These are phyloP conservation scores for Ichthyophthirius multifiliis DNA, from an alignment of 169 alveolate genomes.

Conservation along the genomic window DNA sequence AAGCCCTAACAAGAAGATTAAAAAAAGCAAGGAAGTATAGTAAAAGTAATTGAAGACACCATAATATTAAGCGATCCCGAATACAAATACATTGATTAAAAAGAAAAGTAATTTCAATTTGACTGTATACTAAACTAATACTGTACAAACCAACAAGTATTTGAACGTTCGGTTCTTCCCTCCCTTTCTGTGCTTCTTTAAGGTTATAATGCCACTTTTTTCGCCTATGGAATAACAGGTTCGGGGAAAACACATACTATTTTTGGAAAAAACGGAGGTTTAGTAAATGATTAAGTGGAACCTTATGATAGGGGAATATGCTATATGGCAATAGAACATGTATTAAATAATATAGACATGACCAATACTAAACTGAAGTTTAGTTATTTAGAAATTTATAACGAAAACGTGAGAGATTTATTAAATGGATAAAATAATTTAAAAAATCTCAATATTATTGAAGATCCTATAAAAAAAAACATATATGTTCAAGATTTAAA, in stretches of 20 bases:
- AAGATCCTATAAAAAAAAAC: conserved; percentile 68
- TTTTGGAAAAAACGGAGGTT: conserved; percentile 29
- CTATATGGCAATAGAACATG: not conserved
- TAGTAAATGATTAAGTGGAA: not conserved
- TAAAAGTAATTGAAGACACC: not conserved
- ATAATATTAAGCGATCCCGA: conserved; percentile 4
- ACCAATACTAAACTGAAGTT: conserved; percentile 38
- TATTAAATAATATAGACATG: conserved; percentile 9
- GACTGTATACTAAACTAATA: conserved; percentile 40
- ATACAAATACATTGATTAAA: not conserved
- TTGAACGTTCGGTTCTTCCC: conserved; percentile 20
- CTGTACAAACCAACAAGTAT: conserved; percentile 27
- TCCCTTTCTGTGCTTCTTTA: conserved; percentile 3
- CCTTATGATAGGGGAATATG: not conserved
- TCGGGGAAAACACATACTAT: conserved; percentile 39
- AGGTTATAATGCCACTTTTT: conserved; percentile 36
- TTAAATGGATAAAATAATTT: conserved; percentile 48
- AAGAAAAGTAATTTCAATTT: conserved; percentile 36
- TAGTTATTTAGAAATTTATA: conserved; percentile 78
- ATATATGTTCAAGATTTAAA: conserved; percentile 55
- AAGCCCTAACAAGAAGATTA: no score
- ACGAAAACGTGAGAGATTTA: conserved; percentile 79
- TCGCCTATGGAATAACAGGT: conserved; percentile 46
- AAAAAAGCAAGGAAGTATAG: not conserved
- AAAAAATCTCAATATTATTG: conserved; percentile 59